Conservation (phyloP, 2,329 filamentous ascomycete genomes). For the Botrytis deweyae region DNA sequence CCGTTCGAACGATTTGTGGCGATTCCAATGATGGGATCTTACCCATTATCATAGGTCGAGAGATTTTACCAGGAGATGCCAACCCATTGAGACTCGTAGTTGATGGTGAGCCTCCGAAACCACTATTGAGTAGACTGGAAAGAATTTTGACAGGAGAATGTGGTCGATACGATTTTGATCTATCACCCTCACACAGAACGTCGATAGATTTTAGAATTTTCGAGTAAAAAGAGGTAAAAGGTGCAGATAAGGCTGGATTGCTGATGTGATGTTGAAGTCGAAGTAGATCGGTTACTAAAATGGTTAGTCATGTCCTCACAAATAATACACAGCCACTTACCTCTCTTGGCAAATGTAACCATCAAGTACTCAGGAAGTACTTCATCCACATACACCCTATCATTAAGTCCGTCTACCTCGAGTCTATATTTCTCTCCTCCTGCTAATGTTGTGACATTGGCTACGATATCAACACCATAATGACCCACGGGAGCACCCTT, state of each 20-base stretch:
- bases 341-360: constrained; percentile 69
- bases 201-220: constrained; percentile 72
- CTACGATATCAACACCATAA: constrained; percentile 69
- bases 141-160: constrained; percentile 90
- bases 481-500: constrained; percentile 65
- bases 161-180: constrained; percentile 67
- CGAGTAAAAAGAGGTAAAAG: constrained; percentile 74
- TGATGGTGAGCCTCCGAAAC: constrained; percentile 45
- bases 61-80: constrained; percentile 31
- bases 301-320: constrained; percentile 39
- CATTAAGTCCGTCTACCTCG: constrained; percentile 64
- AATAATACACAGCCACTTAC: constrained; percentile 47
- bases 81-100: constrained; percentile 40
- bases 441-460: constrained; percentile 56
- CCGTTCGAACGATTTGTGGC: constrained; percentile 32
- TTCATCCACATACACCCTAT: constrained; percentile 71
- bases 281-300: constrained; percentile 67
- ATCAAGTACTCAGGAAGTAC: constrained; percentile 71
- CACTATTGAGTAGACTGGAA: constrained; percentile 73
- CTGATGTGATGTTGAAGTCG: constrained; percentile 67
- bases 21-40: constrained; percentile 46
- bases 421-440: constrained; percentile 55
- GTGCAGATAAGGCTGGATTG: constrained; percentile 62
- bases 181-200: constrained; percentile 61
- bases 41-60: constrained; percentile 41